phyloP scores from a whole-genome alignment of 768 basidiomycete species.

The Suillus clintonianus region DNA sequence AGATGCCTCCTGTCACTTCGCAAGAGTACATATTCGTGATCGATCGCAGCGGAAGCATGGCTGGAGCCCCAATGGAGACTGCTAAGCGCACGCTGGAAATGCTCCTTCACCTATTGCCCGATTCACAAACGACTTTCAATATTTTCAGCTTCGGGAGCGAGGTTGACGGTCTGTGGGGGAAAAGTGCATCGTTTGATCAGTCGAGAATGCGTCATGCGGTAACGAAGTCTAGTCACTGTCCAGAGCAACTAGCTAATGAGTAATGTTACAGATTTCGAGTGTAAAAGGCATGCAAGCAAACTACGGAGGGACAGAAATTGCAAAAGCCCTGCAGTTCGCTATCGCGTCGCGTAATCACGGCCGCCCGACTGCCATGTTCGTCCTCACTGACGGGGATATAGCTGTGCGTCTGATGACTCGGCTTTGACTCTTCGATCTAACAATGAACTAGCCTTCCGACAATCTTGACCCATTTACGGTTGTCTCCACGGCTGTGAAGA shows the following conservation, averaged over 20 bases:
- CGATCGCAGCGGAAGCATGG: slow-evolving; percentile 62
- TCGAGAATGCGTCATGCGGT: slow-evolving; percentile 37
- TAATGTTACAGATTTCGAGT: slow-evolving; percentile 35
- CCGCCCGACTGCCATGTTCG: slow-evolving; percentile 50
- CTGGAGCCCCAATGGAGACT: slow-evolving; percentile 38
- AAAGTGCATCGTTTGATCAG: slow-evolving; percentile 34
- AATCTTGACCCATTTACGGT: slow-evolving; percentile 16
- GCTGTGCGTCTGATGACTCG: slow-evolving; percentile 11
- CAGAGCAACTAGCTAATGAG: slow-evolving; percentile 11
- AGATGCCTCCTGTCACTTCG: slow-evolving; percentile 38
- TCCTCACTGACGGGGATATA: slow-evolving; percentile 62
- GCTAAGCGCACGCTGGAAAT: slow-evolving; percentile 50
- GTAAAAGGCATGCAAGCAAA: slow-evolving; percentile 43
- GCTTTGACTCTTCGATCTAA: background rate
- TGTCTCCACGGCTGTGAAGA: slow-evolving; percentile 33
- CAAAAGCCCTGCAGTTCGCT: slow-evolving; percentile 39
- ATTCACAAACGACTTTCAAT: slow-evolving; percentile 48
- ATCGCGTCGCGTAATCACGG: slow-evolving; percentile 33
- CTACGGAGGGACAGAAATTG: slow-evolving; percentile 54
- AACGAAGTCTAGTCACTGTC: slow-evolving; percentile 13
- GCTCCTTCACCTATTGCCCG: slow-evolving; percentile 52
- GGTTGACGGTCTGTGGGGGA: slow-evolving; percentile 35
- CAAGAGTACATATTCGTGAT: slow-evolving; percentile 66
- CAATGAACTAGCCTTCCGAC: slow-evolving; percentile 11
- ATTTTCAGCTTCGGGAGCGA: slow-evolving; percentile 53